Evolutionary conservation across 306 rosid species (phyloP).

Genomic region (Cicer pinnatifidum): DNA sequence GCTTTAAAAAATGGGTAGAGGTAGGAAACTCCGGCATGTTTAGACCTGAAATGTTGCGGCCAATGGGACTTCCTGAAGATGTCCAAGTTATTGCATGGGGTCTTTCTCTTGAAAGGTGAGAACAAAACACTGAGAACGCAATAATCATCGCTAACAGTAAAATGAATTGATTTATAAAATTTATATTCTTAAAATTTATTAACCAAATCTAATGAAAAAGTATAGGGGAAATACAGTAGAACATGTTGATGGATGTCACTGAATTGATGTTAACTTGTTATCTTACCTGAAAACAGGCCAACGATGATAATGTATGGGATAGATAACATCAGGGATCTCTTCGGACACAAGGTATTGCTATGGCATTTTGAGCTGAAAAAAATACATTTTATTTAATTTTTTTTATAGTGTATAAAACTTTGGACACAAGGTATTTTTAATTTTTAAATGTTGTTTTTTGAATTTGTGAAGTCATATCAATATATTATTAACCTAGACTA

Average conservation of each 20-base stretch:
- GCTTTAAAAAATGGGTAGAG: conserved; percentile 89
- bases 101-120: conserved; percentile 93
- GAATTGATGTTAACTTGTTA: conserved; percentile 21
- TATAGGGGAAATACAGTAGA: not conserved
- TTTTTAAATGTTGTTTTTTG: not conserved
- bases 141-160: conserved; percentile 11
- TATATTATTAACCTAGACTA: conserved; percentile 9
- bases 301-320: conserved; percentile 88
- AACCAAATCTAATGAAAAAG: not conserved
- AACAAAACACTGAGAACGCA: not conserved
- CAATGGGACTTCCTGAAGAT: conserved; percentile 98
- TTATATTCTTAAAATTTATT: not conserved
- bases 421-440: not conserved
- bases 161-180: not conserved
- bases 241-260: conserved; percentile 1
- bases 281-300: conserved; percentile 65
- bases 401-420: not conserved
- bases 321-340: conserved; percentile 93
- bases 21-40: conserved; percentile 97
- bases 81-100: conserved; percentile 97
- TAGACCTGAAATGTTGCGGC: conserved; percentile 96
- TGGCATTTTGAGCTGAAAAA: conserved; percentile 20
- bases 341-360: conserved; percentile 79
- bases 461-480: not conserved
- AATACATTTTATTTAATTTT: not conserved